Percentiles rank a stretch among this genome's conserved stretches.
Evolutionary conservation across 2,329 filamentous ascomycete genomes (phyloP).

Genomic region (Tolypocladium capitatum): DNA sequence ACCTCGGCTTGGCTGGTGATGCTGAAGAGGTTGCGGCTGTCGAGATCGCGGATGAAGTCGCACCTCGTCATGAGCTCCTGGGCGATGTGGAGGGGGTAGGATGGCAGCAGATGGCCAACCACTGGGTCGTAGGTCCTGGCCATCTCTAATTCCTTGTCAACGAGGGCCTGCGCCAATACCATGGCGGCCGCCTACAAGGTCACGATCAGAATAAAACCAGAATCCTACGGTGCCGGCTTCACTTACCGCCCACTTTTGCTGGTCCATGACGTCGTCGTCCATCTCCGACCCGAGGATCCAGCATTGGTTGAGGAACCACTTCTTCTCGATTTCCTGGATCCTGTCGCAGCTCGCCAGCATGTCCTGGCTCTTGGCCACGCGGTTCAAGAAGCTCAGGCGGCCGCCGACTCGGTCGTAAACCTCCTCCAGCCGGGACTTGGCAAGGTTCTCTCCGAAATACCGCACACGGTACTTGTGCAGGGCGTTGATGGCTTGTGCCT

Average conservation of each 20-base stretch:
- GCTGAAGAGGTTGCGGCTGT: conserved; percentile 88
- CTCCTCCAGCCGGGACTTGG: conserved; percentile 47
- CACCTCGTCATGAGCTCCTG: conserved; percentile 90
- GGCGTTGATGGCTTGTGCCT: conserved; percentile 61
- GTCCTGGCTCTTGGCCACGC: conserved; percentile 73
- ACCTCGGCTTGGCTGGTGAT: conserved; percentile 82
- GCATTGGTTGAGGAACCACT: conserved; percentile 66
- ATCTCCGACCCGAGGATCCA: conserved; percentile 60
- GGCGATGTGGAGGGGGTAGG: conserved; percentile 68
- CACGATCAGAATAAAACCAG: background rate
- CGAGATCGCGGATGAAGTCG: conserved; percentile 86
- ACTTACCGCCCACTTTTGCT: conserved; percentile 86
- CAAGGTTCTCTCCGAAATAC: conserved; percentile 54
- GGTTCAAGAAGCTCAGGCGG: conserved; percentile 73
- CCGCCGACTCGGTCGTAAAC: conserved; percentile 84
- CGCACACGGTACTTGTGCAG: conserved; percentile 67
- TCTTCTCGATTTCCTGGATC: conserved; percentile 56
- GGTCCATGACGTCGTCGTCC: conserved; percentile 97
- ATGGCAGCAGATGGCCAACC: conserved; percentile 62
- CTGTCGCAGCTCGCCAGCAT: conserved; percentile 70
- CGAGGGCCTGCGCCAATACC: conserved; percentile 80
- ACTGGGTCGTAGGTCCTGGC: conserved; percentile 53
- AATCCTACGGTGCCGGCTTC: background rate
- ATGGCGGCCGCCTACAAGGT: conserved; percentile 64
- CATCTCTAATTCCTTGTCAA: conserved; percentile 62